Base-by-base conservation (phyloP, 495 filamentous ascomycete genomes). In the Lasiosphaeriaceae sp. region DNA sequence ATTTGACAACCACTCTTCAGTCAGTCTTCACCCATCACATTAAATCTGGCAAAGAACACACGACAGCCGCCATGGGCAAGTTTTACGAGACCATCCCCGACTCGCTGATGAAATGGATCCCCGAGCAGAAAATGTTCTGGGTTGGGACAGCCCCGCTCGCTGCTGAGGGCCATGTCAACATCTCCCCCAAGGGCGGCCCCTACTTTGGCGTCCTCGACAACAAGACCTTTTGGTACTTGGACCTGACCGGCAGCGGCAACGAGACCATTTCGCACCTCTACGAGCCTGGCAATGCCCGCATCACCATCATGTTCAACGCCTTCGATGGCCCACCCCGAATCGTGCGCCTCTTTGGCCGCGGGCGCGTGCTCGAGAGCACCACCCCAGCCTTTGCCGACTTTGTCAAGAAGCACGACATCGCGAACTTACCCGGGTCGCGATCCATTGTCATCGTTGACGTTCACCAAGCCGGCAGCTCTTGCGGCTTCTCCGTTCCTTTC, bases 201-300 rank as follows among this genome's bases (percentile, higher is more conserved):
- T 82, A 80, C 7, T 86, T 90, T 54, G 77, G 84, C 4, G 68
- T 90, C 48, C 70, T 87, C 41, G 68, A 77, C 52, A 68, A 75
- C 16, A 83, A 79, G 50, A 76, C 75, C 7, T 86, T 83, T 41
- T 88, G 83, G 62, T 92, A 90, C 60, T 59, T 92, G 39, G 89
- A 92, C 56, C 74, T 83, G 46, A 88, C 83, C 0, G 89, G 89
- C 7, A 86, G 81, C 23, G 88, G 89, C 2, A 76, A 68, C 52
- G 89, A 92, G 67, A 92, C 87, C 0, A 83, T 92, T 46, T 71
- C 77, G 2, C 89, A 91, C 61, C 63, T 90, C 5, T 83, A 88
- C 56, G 88, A 92, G 60, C 71, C 72, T 0, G 66, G 62, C 16
- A 91, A 91, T 65, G 86, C 85, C 19, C 77, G 89, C 12, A 77